Evolutionary conservation across 1,139 yeast species (phyloP), one percentile per base, ranked within the genome.

Genomic region (Hanseniaspora sp.): DNA sequence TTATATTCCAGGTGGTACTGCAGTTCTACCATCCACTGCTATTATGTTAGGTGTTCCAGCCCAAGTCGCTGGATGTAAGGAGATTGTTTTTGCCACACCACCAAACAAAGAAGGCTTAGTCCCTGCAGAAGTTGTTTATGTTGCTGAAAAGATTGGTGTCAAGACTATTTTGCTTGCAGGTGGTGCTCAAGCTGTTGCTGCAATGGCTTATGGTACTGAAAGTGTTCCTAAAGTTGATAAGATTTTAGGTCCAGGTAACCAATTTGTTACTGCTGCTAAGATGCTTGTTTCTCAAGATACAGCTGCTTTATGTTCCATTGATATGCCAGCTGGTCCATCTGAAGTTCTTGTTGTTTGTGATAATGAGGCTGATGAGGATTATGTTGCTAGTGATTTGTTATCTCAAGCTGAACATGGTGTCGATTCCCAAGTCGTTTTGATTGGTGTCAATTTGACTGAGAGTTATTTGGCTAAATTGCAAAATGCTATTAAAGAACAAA

Each of bases 41-140:
- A 78, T 92, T 73, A 92, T 92, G 96, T 77, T 92, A 63, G 97
- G 98, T 64, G 96, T 92, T 42, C 98, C 98, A n/a, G 98, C 98
- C 17, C 80, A 83, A 69, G 99, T 92, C 57, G 99, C 99, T 30
- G 96, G 96, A 3, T 92, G 98, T 74, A 79, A 83, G 62, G 90
- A 88, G 66, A 90, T 92, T 60, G 73, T 90, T n/a, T 70, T 92
- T 67, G 98, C 99, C 0, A 85, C 97, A n/a, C 99, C 99, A 38
- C 98, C 98, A 55, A 82, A 96, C 62, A 76, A 80, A 53, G 63
- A 67, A 1, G 98, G 99, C 42, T 84, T 80, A 56, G 76, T 92
- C 60, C 87, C 96, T 5, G 98, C 98, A 12, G 99, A 92, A 68
- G 96, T 94, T 56, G 96, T 90, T 4, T 92, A 92, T 63, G 96